Percentiles rank a stretch among this genome's conserved stretches.
Conservation (phyloP, 352 stramenopile genomes). For the Phytophthora cajani region DNA sequence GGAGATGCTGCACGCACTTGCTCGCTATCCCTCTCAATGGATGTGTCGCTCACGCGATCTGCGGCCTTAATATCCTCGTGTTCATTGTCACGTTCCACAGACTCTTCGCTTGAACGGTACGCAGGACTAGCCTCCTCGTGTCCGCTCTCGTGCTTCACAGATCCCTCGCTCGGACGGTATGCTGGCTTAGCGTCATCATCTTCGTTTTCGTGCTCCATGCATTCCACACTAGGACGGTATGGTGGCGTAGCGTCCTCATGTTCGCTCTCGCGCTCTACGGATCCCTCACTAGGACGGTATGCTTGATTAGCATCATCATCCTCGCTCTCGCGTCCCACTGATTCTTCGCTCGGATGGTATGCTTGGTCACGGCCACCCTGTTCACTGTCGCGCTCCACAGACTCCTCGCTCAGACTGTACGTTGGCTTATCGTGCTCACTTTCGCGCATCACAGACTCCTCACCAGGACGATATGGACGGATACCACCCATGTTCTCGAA, state of each 20-base stretch:
- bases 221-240: constrained; percentile 17
- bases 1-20: background rate
- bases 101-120: no score
- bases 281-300: constrained; percentile 19
- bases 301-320: background rate
- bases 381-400: constrained; percentile 1
- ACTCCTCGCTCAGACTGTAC: background rate
- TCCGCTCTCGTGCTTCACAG: no score
- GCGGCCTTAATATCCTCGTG: no score
- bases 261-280: constrained; percentile 4
- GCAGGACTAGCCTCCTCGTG: no score
- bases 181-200: background rate
- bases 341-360: background rate
- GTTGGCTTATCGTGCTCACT: background rate
- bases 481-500: background rate
- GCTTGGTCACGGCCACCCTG: background rate
- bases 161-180: background rate
- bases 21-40: background rate
- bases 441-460: background rate
- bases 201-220: constrained; percentile 1
- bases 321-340: background rate
- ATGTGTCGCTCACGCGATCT: background rate
- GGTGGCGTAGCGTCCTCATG: background rate
- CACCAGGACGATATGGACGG: background rate
- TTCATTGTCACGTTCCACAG: background rate